Base-by-base conservation (phyloP, 2,329 filamentous ascomycete genomes). In the Aspergillus awamori region DNA sequence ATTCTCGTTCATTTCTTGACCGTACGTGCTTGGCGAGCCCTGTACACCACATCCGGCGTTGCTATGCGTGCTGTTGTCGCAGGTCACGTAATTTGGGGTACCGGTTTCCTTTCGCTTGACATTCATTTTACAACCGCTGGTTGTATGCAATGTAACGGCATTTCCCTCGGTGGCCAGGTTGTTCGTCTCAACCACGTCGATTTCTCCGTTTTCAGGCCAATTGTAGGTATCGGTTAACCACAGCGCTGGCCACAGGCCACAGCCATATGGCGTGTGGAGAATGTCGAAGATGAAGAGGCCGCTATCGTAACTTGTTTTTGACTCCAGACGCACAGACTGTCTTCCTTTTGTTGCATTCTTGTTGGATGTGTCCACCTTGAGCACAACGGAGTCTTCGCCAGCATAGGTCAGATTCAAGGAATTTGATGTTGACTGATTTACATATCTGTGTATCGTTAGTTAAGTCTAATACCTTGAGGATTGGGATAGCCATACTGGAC, bases 261-360 rank as follows among this genome's bases (percentile, higher is more conserved):
- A 89, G 45, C 86, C 87, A 67, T 81, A 84, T 0, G 87, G 87
- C 0, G 84, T 84, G 74, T 89, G 87, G 62, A 83, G 80, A 65
- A 89, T 79, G 69, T 89, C 86, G 68, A 89, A 89, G 68, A 89
- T 77, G 75, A 89, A 89, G n/a, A 89, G 82, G 0, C 87, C 87
- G n/a, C 71, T 75, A 68, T 86, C 74, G 74, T 88, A 89, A 48
- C 83, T 83, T 48, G 74, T 78, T 69, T 85, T 87, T 38, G 87
- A 89, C 62, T 85, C 81, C 59, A 89, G 77, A 13, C 87, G 86
- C 13, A 89, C 86, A 0, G 86, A 88, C 74, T 85, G 85, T 22
- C 87, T 86, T 53, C 87, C 87, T 0, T 81, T 85, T 2, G 82
- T 82, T 17, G 86, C 83, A 64, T 86, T 83, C 8, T 81, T 81